Base-by-base conservation (phyloP, 441 rosid species). In the Brassica balearica region DNA sequence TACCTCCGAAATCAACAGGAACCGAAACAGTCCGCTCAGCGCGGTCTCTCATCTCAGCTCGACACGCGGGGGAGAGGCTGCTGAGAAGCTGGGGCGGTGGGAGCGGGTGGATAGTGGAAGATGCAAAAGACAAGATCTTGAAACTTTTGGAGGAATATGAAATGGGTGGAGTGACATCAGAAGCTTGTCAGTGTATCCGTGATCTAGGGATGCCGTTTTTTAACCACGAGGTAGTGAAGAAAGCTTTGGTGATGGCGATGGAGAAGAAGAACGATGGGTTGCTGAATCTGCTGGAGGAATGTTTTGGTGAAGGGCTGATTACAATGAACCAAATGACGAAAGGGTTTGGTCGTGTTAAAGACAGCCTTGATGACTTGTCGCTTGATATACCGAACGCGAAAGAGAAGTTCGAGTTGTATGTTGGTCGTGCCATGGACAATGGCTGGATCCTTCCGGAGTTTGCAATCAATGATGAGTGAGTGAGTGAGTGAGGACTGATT, bases 41-140 rank as follows among this genome's bases (percentile, higher is more conserved):
- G 48, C 84, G 90, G 79, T 87, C 98, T 0, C 95, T 96, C 8
- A 78, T 92, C 25, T 88, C 92, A 14, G 98, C 98, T 4, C 91
- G 99, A 59, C 99, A 96, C 80, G 92, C 99, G 14, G 99, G 97
- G 0, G 99, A 96, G 87, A 94, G 99, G 86, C 79, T 96, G 81
- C 82, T 96, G 68, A 90, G 99, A 84, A 91, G 99, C 79, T 96
- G 99, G 99, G 99, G 98, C 5, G 99, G 99, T 69, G 99, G 99
- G 53, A 91, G 95, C 0, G 99, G 99, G 11, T 96, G 98, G 98
- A 97, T 97, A 6, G 98, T 96, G 55, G 99, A 96, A 89, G 99
- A 96, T 73, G 98, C 99, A 0, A 96, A 96, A 79, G 99, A 96
- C 90, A 96, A 94, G 85, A 94, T 96, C 82, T 17, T 81, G 87